Conservation (phyloP, 1,284 basidiomycete species). For the Pterulicium gracile region DNA sequence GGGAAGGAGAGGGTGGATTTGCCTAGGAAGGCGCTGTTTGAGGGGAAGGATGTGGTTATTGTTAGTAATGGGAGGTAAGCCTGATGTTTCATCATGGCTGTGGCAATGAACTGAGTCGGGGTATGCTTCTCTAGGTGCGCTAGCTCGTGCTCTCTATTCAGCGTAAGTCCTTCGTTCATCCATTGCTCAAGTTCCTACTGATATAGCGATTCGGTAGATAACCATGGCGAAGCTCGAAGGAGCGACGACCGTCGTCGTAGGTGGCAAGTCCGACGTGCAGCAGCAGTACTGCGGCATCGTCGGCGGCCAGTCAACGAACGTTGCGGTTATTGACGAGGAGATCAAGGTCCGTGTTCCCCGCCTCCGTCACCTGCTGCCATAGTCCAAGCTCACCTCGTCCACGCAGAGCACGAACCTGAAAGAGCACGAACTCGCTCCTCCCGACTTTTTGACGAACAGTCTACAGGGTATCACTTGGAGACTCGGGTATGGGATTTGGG, state of each 20-base stretch:
- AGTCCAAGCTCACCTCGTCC: neutral
- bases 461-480: conserved; percentile 2
- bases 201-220: conserved; percentile 24
- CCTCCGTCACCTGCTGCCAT: neutral
- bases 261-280: conserved; percentile 33
- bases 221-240: conserved; percentile 50
- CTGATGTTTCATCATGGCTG: conserved; percentile 1
- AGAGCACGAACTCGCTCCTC: conserved; percentile 3
- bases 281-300: conserved; percentile 56
- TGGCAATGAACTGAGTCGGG: conserved; percentile 1
- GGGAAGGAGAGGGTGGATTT: conserved; percentile 23
- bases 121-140: conserved; percentile 21
- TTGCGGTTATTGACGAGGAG: conserved; percentile 44
- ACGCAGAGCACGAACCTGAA: conserved; percentile 28
- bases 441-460: conserved; percentile 5
- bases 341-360: conserved; percentile 32
- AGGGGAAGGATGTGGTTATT: conserved; percentile 40
- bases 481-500: neutral
- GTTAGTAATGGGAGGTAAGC: conserved; percentile 40
- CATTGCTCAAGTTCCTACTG: conserved; percentile 3
- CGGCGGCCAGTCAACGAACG: conserved; percentile 48
- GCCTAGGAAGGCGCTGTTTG: conserved; percentile 35
- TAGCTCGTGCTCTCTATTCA: conserved; percentile 53
- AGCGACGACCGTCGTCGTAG: conserved; percentile 44
- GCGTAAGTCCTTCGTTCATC: conserved; percentile 25